These are phyloP conservation scores for Lanmaoa pseudosensibilis DNA, from an alignment of 768 basidiomycete genomes.

Conservation along the genomic window DNA sequence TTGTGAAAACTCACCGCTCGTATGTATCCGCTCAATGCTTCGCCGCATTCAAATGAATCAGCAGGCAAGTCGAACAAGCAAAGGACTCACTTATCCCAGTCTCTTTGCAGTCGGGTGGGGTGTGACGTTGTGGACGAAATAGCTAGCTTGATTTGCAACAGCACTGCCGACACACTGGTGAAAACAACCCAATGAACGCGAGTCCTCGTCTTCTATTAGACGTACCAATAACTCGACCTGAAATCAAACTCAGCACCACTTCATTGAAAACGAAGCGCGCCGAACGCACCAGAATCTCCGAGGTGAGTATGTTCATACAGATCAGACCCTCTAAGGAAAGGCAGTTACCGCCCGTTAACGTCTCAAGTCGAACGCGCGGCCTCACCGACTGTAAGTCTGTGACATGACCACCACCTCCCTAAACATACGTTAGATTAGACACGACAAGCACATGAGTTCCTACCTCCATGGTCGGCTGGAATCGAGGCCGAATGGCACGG, in stretches of 20 bases:
- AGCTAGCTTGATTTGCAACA: constrained; percentile 68
- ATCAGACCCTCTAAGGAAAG: constrained; percentile 58
- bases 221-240: constrained; percentile 57
- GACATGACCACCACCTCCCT: constrained; percentile 71
- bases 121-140: constrained; percentile 65
- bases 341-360: not conserved
- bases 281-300: constrained; percentile 41
- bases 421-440: not conserved
- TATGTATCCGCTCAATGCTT: constrained; percentile 62
- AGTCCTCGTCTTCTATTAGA: not conserved
- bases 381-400: constrained; percentile 57
- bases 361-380: constrained; percentile 1
- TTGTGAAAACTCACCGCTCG: constrained; percentile 64
- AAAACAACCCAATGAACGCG: not conserved
- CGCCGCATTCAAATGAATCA: not conserved
- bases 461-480: constrained; percentile 61
- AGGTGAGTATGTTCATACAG: constrained; percentile 71
- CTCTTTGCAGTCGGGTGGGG: constrained; percentile 54
- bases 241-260: not conserved
- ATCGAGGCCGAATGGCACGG: constrained; percentile 70
- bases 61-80: not conserved
- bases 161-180: constrained; percentile 39
- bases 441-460: not conserved
- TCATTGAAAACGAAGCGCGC: not conserved
- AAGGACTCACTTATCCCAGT: constrained; percentile 46